Percentiles rank a stretch among this genome's conserved stretches.
Conservation (phyloP, 257 asterid genomes). For the Gentiana dahurica region DNA sequence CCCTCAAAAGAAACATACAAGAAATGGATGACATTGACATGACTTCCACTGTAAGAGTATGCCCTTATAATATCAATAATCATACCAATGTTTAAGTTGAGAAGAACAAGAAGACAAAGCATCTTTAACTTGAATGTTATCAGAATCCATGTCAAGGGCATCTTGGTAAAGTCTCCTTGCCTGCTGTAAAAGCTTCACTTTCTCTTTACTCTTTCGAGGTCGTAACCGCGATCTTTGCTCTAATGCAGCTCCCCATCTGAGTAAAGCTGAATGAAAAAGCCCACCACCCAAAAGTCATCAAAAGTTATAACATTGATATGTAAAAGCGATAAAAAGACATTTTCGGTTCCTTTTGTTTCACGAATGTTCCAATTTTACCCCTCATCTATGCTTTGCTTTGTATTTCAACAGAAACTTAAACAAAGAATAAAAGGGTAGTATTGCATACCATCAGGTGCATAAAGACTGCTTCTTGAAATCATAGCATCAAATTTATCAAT, state of each 20-base stretch:
- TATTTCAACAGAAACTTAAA: too few species aligned
- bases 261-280: conserved; percentile 51
- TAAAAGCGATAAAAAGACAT: too few species aligned
- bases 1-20: not conserved
- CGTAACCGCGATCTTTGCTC: conserved; percentile 78
- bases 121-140: conserved; percentile 39
- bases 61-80: conserved; percentile 10
- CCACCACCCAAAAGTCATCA: not conserved
- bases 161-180: conserved; percentile 78
- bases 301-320: too few species aligned
- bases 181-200: conserved; percentile 76
- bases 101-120: conserved; percentile 69
- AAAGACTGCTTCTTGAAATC: conserved; percentile 67
- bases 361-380: too few species aligned
- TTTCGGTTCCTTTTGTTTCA: too few species aligned
- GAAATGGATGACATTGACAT: not conserved
- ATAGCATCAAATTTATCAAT: conserved; percentile 89
- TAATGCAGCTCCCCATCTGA: conserved; percentile 80
- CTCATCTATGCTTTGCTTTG: too few species aligned
- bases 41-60: not conserved
- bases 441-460: conserved; percentile 73
- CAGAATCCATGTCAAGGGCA: conserved; percentile 69
- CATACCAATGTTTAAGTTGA: conserved; percentile 58
- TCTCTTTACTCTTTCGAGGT: conserved; percentile 64
- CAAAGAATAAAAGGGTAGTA: conserved; percentile 2